Evolutionary conservation across 495 filamentous ascomycete genomes (phyloP).

Genomic region (Neurospora sp.): DNA sequence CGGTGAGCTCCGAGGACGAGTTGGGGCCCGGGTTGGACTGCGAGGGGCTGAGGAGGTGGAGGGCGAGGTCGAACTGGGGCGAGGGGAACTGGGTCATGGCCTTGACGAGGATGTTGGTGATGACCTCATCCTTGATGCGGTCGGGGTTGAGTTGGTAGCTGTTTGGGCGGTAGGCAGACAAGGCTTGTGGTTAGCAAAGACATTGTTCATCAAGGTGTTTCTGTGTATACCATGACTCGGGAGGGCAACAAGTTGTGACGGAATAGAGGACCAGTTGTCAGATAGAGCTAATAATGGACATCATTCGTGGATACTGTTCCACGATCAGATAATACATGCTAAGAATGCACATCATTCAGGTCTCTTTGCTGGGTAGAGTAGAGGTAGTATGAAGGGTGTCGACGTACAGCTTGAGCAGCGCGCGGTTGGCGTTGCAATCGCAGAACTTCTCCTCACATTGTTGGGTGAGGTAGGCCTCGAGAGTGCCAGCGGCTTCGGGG

Average conservation of each 20-base stretch:
- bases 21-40: slow-evolving; percentile 29
- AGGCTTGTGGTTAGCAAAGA: slow-evolving; percentile 5
- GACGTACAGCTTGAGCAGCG: slow-evolving; percentile 94
- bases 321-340: slow-evolving; percentile 69
- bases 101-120: slow-evolving; percentile 98
- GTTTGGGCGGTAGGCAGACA: not conserved
- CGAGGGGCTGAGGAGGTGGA: slow-evolving; percentile 68
- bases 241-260: not conserved
- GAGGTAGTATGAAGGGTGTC: not conserved
- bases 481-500: slow-evolving; percentile 84
- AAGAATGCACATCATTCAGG: slow-evolving; percentile 78
- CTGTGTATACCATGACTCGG: not conserved
- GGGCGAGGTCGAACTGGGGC: slow-evolving; percentile 85
- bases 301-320: slow-evolving; percentile 38
- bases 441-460: slow-evolving; percentile 93
- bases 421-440: slow-evolving; percentile 93
- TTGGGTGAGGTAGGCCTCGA: slow-evolving; percentile 89
- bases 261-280: slow-evolving; percentile 32
- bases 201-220: not conserved
- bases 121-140: slow-evolving; percentile 89
- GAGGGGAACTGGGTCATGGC: slow-evolving; percentile 94
- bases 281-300: slow-evolving; percentile 54
- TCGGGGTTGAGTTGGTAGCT: slow-evolving; percentile 99
- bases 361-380: not conserved
- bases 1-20: slow-evolving; percentile 51